phyloP scores from a whole-genome alignment of 768 basidiomycete species.

The Tricholoma matsutake region DNA sequence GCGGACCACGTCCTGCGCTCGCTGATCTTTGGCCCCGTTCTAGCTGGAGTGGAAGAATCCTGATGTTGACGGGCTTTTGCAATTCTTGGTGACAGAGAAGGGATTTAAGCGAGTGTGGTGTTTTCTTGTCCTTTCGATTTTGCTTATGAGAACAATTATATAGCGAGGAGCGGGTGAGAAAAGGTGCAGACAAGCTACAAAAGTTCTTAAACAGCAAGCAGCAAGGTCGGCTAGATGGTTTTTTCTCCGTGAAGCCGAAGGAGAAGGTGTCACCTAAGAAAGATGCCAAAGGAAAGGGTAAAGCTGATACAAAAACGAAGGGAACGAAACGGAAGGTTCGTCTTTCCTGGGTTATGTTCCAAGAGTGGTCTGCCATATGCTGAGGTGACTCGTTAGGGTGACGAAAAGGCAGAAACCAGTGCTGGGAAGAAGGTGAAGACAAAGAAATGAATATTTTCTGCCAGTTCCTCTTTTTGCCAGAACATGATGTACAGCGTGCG shows the following conservation, averaged over 20 bases:
- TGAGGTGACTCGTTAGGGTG: constrained; percentile 28
- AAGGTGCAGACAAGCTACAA: constrained; percentile 88
- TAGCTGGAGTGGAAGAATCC: constrained; percentile 95
- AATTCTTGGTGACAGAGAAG: constrained; percentile 92
- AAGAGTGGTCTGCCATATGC: background rate
- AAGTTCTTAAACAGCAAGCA: constrained; percentile 89
- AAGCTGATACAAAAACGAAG: constrained; percentile 36
- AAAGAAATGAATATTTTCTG: constrained; percentile 31
- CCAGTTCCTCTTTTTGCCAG: background rate
- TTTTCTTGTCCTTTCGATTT: background rate
- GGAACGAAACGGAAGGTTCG: constrained; percentile 50
- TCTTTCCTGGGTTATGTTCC: background rate
- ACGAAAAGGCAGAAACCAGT: constrained; percentile 37
- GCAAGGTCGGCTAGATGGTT: constrained; percentile 94
- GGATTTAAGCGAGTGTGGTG: constrained; percentile 78
- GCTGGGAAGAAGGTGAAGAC: constrained; percentile 39
- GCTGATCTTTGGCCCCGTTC: background rate
- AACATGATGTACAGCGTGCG: background rate
- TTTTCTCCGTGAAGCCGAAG: constrained; percentile 78
- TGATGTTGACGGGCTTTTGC: constrained; percentile 88
- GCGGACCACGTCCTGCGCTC: background rate
- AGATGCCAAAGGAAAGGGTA: constrained; percentile 37
- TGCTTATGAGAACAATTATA: constrained; percentile 2
- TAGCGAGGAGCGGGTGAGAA: constrained; percentile 95
- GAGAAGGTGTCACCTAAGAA: constrained; percentile 37